Evolutionary conservation across 176 grass and related monocot genomes (phyloP).

Genomic region (Rhynchospora breviuscula): DNA sequence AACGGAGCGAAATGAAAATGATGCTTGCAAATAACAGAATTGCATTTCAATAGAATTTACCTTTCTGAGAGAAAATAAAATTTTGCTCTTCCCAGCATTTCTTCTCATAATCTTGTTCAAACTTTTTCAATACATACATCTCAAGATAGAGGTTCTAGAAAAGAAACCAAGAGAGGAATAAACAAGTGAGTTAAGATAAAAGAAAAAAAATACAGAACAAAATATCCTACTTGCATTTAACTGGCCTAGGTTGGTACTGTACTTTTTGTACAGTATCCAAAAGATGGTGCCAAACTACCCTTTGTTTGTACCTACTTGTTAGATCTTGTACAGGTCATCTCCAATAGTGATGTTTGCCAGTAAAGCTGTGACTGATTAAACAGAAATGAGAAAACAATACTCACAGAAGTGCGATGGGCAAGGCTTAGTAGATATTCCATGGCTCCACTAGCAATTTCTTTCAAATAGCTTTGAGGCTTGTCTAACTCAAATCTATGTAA

Average conservation of each 20-base stretch:
- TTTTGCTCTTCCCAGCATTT: slow-evolving; percentile 19
- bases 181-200: background rate
- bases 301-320: background rate
- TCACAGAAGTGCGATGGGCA: slow-evolving; percentile 37
- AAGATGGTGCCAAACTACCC: background rate
- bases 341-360: background rate
- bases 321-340: background rate
- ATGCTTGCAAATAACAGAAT: background rate
- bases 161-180: slow-evolving; percentile 12
- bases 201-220: background rate
- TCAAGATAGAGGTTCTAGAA: slow-evolving; percentile 44
- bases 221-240: background rate
- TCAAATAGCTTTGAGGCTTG: slow-evolving; percentile 13
- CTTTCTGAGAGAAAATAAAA: slow-evolving; percentile 12
- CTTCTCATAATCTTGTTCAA: slow-evolving; percentile 30
- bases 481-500: slow-evolving; percentile 38
- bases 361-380: background rate
- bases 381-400: slow-evolving; percentile 18
- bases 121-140: slow-evolving; percentile 42
- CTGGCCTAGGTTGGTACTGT: background rate
- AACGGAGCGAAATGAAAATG: background rate
- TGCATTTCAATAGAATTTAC: slow-evolving; percentile 3
- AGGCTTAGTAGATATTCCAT: slow-evolving; percentile 45
- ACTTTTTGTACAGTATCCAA: background rate
- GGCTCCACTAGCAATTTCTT: slow-evolving; percentile 28